Percentiles rank a stretch among this genome's conserved stretches.
Evolutionary conservation across 495 filamentous ascomycete genomes (phyloP).

Genomic region (Oidiodendron maius): DNA sequence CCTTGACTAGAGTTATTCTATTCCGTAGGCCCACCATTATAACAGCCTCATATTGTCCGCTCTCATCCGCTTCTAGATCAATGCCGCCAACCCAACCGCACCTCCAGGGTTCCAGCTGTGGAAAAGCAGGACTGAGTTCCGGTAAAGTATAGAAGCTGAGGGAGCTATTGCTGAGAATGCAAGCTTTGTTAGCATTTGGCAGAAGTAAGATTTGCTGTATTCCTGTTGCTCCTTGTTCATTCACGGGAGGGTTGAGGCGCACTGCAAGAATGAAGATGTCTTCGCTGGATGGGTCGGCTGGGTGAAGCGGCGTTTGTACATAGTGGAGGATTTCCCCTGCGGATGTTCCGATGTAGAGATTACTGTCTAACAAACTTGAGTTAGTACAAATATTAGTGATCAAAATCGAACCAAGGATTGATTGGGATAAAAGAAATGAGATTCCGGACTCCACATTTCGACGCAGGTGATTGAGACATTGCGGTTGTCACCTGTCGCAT

Average conservation of each 20-base stretch:
- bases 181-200: constrained; percentile 77
- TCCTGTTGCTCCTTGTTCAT: constrained; percentile 50
- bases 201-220: constrained; percentile 89
- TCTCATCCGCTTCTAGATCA: constrained; percentile 57
- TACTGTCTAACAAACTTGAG: too few relatives aligned
- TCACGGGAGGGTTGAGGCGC: constrained; percentile 60
- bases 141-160: constrained; percentile 91
- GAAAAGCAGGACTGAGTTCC: constrained; percentile 89
- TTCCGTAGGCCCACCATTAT: too few relatives aligned
- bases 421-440: too few relatives aligned
- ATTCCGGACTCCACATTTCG: too few relatives aligned
- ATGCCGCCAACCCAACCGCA: constrained; percentile 90
- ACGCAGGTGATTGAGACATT: too few relatives aligned
- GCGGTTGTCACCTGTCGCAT: too few relatives aligned
- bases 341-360: too few relatives aligned
- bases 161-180: constrained; percentile 67
- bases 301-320: constrained; percentile 80
- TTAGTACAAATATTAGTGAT: too few relatives aligned
- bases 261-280: constrained; percentile 87
- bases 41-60: constrained; percentile 66
- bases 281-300: constrained; percentile 46
- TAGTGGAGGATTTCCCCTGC: constrained; percentile 93
- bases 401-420: too few relatives aligned
- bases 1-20: too few relatives aligned
- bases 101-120: constrained; percentile 65